Evolutionary conservation across 2,329 filamentous ascomycete genomes (phyloP).

Genomic region (Calonectria crousiana): DNA sequence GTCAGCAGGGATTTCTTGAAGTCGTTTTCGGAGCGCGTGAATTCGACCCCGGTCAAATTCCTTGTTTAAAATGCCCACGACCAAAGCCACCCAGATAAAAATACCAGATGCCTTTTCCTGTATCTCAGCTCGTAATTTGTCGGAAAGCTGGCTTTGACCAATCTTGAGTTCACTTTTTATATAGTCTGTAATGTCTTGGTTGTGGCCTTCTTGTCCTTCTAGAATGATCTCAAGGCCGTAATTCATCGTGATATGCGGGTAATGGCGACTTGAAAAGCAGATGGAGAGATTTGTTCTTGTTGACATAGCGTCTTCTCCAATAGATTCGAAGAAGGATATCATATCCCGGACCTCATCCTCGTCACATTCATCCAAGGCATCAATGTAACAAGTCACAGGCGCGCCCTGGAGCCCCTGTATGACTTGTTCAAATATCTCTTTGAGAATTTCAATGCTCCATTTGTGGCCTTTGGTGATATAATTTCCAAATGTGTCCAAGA

Average conservation of each 20-base stretch:
- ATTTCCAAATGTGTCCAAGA: too few species aligned
- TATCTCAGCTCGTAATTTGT: slow-evolving; percentile 38
- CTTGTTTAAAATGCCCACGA: slow-evolving; percentile 52
- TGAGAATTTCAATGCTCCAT: neutral
- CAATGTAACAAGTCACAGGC: neutral
- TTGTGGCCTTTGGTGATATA: neutral
- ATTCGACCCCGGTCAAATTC: slow-evolving; percentile 47
- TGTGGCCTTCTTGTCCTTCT: slow-evolving; percentile 43
- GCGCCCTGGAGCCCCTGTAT: neutral
- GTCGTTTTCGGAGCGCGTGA: slow-evolving; percentile 36
- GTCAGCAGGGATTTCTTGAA: slow-evolving; percentile 51
- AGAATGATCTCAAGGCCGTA: slow-evolving; percentile 34
- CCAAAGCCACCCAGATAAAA: slow-evolving; percentile 49
- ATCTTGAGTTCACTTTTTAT: slow-evolving; percentile 26
- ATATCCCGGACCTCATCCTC: slow-evolving; percentile 55
- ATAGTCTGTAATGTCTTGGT: slow-evolving; percentile 40
- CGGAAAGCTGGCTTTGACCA: rapidly evolving
- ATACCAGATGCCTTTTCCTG: slow-evolving; percentile 50
- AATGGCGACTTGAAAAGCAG: slow-evolving; percentile 62
- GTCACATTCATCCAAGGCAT: slow-evolving; percentile 62
- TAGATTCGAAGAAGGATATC: slow-evolving; percentile 54
- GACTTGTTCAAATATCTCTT: neutral
- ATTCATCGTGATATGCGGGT: slow-evolving; percentile 56
- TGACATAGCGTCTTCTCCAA: slow-evolving; percentile 40
- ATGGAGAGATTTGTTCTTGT: slow-evolving; percentile 42